Conservation (phyloP, 176 grass and related monocot species). For the Bothriochloa decipiens region DNA sequence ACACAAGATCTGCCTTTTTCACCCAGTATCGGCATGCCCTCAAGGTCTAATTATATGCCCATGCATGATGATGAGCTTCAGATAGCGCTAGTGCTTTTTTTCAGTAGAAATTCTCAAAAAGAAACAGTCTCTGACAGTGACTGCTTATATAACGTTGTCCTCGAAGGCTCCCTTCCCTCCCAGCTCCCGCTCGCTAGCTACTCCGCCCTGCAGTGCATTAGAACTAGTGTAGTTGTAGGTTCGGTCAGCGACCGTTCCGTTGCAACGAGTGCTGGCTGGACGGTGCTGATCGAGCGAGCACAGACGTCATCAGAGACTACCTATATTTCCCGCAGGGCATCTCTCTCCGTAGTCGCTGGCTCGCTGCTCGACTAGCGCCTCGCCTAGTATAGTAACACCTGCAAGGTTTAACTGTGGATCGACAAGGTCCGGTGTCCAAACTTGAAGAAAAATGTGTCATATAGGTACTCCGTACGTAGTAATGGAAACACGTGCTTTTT, state of each 20-base stretch:
- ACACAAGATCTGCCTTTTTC: constrained; percentile 4
- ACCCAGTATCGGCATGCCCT: not conserved
- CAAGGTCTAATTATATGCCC: not conserved
- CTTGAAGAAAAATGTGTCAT: not conserved
- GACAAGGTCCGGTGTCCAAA: not conserved
- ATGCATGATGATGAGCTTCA: not conserved
- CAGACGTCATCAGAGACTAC: no score
- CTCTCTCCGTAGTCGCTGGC: no score
- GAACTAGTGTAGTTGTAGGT: no score
- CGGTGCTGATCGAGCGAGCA: no score
- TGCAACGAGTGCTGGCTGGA: no score
- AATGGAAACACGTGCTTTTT: not conserved
- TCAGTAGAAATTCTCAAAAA: not conserved
- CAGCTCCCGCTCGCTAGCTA: not conserved
- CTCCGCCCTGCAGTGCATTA: no score
- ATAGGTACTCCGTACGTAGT: no score
- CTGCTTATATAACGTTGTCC: not conserved
- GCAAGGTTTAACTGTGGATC: not conserved
- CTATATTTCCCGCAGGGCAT: no score
- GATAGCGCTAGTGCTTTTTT: not conserved
- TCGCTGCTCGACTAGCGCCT: no score
- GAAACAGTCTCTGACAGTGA: not conserved
- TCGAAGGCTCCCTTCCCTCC: not conserved
- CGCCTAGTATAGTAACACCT: no score
- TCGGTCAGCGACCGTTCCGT: no score